A percentile compares a stretch with the other conserved stretches of the same genome.
phyloP scores from a whole-genome alignment of 2,329 filamentous ascomycete genomes.

The Diaporthe australafricana region DNA sequence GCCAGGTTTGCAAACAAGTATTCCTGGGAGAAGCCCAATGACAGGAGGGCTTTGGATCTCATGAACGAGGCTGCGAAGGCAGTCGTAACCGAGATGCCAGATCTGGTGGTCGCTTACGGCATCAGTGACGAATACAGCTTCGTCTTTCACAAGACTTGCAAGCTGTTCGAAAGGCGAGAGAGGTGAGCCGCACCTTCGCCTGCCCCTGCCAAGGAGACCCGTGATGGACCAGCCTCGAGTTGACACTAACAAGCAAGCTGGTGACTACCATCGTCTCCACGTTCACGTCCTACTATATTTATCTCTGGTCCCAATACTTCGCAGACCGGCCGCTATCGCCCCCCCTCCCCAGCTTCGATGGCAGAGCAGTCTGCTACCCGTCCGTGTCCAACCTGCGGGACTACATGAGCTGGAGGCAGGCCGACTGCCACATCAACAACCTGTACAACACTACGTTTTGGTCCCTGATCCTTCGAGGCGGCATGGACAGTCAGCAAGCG shows the following conservation, averaged over 20 bases:
- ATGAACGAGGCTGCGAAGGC: conserved; percentile 95
- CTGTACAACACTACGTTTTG: conserved; percentile 98
- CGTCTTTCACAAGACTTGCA: conserved; percentile 85
- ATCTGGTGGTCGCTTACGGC: conserved; percentile 90
- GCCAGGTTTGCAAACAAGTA: conserved; percentile 85
- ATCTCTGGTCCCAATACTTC: conserved; percentile 83
- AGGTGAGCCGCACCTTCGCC: conserved; percentile 63
- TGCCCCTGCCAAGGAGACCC: background rate
- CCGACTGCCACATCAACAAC: conserved; percentile 98
- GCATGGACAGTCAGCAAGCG: conserved; percentile 80
- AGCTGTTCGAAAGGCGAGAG: conserved; percentile 85
- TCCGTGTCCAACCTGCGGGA: conserved; percentile 85
- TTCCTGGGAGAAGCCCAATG: conserved; percentile 91
- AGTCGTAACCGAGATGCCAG: conserved; percentile 84
- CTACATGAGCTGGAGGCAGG: conserved; percentile 97
- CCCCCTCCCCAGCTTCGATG: conserved; percentile 91
- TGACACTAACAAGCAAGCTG: conserved; percentile 74
- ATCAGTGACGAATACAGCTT: conserved; percentile 97
- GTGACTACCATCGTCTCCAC: conserved; percentile 91
- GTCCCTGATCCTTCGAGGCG: conserved; percentile 83
- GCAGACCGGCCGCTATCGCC: conserved; percentile 75
- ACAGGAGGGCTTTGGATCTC: conserved; percentile 84
- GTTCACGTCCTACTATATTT: conserved; percentile 91
- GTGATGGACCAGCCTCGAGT: background rate
- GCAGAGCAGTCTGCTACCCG: conserved; percentile 90